Evolutionary conservation across 257 asterid species (phyloP), one percentile per base, ranked within the genome.

Genomic region (Misopates orontium): DNA sequence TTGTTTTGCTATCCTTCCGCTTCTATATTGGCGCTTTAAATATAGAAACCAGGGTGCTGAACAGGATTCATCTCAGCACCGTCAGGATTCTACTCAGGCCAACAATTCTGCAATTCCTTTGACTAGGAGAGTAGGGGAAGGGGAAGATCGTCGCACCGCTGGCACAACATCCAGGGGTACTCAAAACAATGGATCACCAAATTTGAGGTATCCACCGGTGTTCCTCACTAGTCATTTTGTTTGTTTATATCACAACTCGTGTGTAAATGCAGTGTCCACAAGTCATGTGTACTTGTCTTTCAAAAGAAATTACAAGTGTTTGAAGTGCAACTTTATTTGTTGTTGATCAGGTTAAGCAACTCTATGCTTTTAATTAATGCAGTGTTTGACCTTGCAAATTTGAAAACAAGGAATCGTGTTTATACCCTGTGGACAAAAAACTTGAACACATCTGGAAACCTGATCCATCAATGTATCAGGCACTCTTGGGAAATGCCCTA

Each of bases 21-120:
- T 93, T 73, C 83, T 87, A 50, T 90, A 78, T 80, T 90, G 99
- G 95, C 96, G 97, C 25, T 90, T 80, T 76, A 78, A 59, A 44
- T 72, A 90, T 74, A 82, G 96, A 55, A 86, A 84, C 82, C 95
- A 81, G 68, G 78, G 79, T 67, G 73, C 92, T 60, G 94, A 90
- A 62, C 91, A 79, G 77, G 90, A 80, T 68, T 70, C 82, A 40
- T 74, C 91, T 67, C 96, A 78, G 77, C 82, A 78, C 12, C 76
- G 66, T 59, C 83, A 71, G 52, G 82, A 73, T 75, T 73, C 89
- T 69, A 75, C 95, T 32, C 83, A 68, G 68, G 63, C 68, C 64
- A 87, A 75, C 67, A 73, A 58, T 69, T 66, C 89, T 32, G 45
- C 73, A 45, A 77, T 73, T 75, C 79, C 87, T 50, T 75, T 88